phyloP scores from a whole-genome alignment of 2,329 filamentous ascomycete genomes.

The Hysterium pulicare region DNA sequence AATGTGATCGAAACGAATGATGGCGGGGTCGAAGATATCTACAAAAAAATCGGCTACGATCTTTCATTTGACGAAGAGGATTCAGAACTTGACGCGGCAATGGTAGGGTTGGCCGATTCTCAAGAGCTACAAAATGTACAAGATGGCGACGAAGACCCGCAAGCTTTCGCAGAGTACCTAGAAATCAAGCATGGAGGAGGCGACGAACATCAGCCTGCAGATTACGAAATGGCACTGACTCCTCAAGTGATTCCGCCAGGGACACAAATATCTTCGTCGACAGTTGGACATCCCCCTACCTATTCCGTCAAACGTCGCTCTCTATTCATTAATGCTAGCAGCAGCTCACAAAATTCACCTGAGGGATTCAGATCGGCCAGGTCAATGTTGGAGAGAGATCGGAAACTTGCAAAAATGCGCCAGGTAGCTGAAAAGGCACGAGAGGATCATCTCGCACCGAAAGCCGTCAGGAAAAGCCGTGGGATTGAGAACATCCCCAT shows the following conservation, averaged over 20 bases:
- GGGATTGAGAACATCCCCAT: not conserved
- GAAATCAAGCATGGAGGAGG: conserved; percentile 7
- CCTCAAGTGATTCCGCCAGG: too few species aligned
- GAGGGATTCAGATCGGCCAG: conserved; percentile 6
- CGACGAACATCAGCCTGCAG: conserved; percentile 5
- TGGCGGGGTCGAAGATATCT: conserved; percentile 1
- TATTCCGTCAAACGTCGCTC: conserved; percentile 8
- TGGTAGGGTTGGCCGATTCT: conserved; percentile 31
- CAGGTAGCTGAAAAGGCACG: not conserved
- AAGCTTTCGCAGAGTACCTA: conserved; percentile 1
- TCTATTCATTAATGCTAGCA: conserved; percentile 15
- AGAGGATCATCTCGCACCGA: not conserved
- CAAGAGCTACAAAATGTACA: conserved; percentile 12
- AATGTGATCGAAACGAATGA: too few species aligned
- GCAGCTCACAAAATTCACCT: conserved; percentile 4
- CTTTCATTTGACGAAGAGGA: conserved; percentile 24
- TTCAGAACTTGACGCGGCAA: conserved; percentile 27
- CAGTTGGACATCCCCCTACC: conserved; percentile 5
- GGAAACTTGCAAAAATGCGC: conserved; percentile 3
- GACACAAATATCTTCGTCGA: conserved; percentile 6
- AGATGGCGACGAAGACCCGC: conserved; percentile 1
- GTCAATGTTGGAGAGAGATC: conserved; percentile 1
- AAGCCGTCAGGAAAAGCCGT: not conserved
- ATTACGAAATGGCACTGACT: too few species aligned
- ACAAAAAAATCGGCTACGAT: conserved; percentile 14